phyloP scores from a whole-genome alignment of 1,284 basidiomycete species.

The Erythrobasidium hasegawianum region DNA sequence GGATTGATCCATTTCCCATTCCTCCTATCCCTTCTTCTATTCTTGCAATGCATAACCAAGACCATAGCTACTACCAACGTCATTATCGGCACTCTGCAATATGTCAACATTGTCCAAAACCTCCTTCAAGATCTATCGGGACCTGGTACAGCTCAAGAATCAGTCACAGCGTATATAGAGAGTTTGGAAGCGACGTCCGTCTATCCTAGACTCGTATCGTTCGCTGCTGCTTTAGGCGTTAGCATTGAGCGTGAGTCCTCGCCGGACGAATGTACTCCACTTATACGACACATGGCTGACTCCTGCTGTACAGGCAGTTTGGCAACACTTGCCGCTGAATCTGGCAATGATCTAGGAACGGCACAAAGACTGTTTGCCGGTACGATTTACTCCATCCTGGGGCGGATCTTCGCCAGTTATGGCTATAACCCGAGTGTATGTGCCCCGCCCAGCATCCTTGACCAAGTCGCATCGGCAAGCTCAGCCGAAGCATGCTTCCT shows the following conservation, averaged over 20 bases:
- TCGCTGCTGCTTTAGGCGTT: not conserved
- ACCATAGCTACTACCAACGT: not conserved
- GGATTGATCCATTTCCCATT: not conserved
- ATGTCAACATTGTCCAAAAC: not conserved
- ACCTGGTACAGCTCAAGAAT: not conserved
- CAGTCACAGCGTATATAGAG: not conserved
- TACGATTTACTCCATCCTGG: not conserved
- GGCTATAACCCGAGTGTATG: not conserved
- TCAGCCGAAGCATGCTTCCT: not conserved
- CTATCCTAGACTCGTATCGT: not conserved
- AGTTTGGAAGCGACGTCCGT: not conserved
- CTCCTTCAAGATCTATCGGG: not conserved
- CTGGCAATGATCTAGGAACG: not conserved
- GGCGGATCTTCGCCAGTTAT: not conserved
- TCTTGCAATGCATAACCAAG: not conserved
- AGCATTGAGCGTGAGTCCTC: not conserved
- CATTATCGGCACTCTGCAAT: not conserved
- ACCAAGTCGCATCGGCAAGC: too few relatives aligned
- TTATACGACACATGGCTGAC: too few relatives aligned
- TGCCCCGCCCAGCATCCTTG: too few relatives aligned
- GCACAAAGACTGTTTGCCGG: not conserved
- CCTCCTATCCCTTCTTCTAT: conserved; percentile 1
- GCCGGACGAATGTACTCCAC: too few relatives aligned
- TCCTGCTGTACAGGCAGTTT: not conserved
- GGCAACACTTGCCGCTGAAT: not conserved